A percentile compares a stretch with the other conserved stretches of the same genome.
These are phyloP conservation scores for Saposhnikovia divaricata DNA, from an alignment of 129 eudicot genomes.

Conservation along the genomic window DNA sequence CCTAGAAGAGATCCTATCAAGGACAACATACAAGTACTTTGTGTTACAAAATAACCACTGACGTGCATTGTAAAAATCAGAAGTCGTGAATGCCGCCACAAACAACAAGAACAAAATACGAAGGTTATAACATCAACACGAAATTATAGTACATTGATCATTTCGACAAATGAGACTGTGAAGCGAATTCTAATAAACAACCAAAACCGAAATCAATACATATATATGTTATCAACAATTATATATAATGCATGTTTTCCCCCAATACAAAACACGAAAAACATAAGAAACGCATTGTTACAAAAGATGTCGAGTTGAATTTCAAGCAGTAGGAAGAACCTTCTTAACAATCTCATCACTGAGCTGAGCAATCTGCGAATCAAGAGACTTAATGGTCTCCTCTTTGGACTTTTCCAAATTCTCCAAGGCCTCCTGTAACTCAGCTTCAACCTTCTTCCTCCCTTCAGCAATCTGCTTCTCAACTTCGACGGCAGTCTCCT, in stretches of 20 bases:
- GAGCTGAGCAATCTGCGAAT: conserved; percentile 75
- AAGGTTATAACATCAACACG: not conserved
- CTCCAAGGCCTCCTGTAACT: conserved; percentile 66
- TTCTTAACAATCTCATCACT: conserved; percentile 94
- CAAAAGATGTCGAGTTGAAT: not conserved
- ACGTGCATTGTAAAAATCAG: not conserved
- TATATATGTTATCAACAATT: not conserved
- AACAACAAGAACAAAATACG: no score
- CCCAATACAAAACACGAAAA: not conserved
- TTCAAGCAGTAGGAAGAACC: conserved; percentile 52
- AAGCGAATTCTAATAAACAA: not conserved
- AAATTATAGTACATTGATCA: not conserved
- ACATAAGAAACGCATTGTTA: not conserved
- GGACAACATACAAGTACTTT: not conserved
- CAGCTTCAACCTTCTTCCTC: conserved; percentile 66
- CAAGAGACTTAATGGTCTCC: conserved; percentile 61
- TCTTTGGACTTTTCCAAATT: conserved; percentile 75
- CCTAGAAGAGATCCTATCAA: not conserved
- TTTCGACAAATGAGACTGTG: not conserved
- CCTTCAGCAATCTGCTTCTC: conserved; percentile 74
- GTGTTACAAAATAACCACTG: not conserved
- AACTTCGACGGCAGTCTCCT: conserved; percentile 73
- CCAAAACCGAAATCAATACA: not conserved
- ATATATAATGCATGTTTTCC: not conserved
- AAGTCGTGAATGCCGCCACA: not conserved